Percentiles rank a stretch among this genome's conserved stretches.
Evolutionary conservation across 176 grass and related monocot species (phyloP).

Genomic region (Metroxylon sagu): DNA sequence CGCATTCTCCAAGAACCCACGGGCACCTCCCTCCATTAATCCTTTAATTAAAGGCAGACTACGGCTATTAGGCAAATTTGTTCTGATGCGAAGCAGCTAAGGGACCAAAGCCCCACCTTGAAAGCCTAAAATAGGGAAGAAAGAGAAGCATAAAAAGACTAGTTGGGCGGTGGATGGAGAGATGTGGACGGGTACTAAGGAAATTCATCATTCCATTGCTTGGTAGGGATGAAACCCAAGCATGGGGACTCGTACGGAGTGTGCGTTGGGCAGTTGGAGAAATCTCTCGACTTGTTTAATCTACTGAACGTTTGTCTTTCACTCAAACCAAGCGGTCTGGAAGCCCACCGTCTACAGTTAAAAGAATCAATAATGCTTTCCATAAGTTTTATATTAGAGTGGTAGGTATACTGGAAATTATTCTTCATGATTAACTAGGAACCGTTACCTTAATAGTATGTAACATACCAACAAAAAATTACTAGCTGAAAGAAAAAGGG

Average conservation of each 20-base stretch:
- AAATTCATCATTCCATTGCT: constrained; percentile 14
- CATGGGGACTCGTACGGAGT: constrained; percentile 7
- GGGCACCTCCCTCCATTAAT: background rate
- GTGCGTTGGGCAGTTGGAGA: background rate
- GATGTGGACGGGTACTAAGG: constrained; percentile 16
- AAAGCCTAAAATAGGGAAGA: constrained; percentile 10
- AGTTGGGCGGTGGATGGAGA: constrained; percentile 7
- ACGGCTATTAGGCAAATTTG: constrained; percentile 1
- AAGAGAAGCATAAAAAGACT: constrained; percentile 26
- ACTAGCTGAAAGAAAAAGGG: background rate
- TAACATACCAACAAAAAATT: background rate
- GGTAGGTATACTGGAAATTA: background rate
- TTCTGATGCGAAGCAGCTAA: background rate
- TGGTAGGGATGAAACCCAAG: constrained; percentile 17
- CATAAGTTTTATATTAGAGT: too few species aligned
- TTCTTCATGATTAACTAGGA: background rate
- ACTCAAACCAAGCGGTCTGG: background rate
- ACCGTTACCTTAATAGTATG: background rate
- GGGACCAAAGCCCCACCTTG: background rate
- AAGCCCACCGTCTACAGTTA: background rate
- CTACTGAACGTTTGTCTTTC: background rate
- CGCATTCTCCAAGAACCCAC: constrained; percentile 17
- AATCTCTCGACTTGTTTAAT: background rate
- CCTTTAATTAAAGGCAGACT: background rate
- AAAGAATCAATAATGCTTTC: too few species aligned